Conservation (phyloP, 805 yeast genomes). For the Candida maris region DNA sequence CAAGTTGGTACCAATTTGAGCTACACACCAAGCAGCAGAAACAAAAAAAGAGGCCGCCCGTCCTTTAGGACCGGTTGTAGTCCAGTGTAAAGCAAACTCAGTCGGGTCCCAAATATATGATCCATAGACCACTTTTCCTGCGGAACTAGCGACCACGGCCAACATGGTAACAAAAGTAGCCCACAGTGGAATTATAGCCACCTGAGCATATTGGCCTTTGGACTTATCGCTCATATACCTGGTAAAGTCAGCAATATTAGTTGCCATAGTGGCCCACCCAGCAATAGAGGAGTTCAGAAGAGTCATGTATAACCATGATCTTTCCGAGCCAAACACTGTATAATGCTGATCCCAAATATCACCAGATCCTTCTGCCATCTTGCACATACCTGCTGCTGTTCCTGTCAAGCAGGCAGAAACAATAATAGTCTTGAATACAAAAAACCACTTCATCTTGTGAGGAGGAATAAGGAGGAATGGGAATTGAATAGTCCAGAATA, state of each 20-base stretch:
- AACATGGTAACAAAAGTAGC: conserved; percentile 27
- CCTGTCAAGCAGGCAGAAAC: conserved; percentile 26
- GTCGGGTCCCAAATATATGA: conserved; percentile 44
- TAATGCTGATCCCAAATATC: conserved; percentile 20
- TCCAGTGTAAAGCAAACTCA: conserved; percentile 35
- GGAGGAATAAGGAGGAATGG: conserved; percentile 32
- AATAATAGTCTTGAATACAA: conserved; percentile 30
- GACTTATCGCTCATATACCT: conserved; percentile 32
- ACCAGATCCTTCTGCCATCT: conserved; percentile 29
- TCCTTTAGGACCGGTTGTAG: conserved; percentile 22
- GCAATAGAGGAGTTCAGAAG: conserved; percentile 32
- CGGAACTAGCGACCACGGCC: conserved; percentile 34
- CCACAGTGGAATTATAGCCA: conserved; percentile 26
- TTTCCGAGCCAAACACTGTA: conserved; percentile 22
- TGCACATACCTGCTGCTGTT: conserved; percentile 32
- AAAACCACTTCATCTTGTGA: conserved; percentile 34
- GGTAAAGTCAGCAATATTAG: conserved; percentile 38
- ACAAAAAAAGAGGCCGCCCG: conserved; percentile 20
- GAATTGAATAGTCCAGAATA: conserved; percentile 30
- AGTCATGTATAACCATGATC: conserved; percentile 25
- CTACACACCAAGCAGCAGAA: conserved; percentile 20
- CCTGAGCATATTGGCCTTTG: conserved; percentile 31
- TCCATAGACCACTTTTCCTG: conserved; percentile 38
- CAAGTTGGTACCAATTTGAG: conserved; percentile 40
- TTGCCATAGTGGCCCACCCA: conserved; percentile 35